Evolutionary conservation across 2,329 filamentous ascomycete species (phyloP).

Genomic region (Penicillium polonicum): DNA sequence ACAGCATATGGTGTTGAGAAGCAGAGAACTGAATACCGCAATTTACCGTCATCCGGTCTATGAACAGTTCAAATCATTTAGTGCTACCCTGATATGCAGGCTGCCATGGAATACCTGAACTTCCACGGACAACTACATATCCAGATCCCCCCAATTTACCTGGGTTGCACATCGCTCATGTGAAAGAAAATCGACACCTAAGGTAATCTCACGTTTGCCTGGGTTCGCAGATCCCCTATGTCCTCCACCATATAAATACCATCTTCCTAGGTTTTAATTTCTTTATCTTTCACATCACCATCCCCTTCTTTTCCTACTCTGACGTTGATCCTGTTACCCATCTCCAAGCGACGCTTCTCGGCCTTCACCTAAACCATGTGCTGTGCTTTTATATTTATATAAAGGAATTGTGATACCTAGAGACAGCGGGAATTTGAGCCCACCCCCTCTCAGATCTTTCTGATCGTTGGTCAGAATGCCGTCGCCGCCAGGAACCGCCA

Average conservation of each 20-base stretch:
- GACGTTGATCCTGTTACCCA: too few relatives aligned
- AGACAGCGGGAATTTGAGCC: too few relatives aligned
- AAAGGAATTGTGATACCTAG: too few relatives aligned
- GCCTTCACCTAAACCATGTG: too few relatives aligned
- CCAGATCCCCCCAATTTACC: background rate
- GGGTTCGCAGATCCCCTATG: background rate
- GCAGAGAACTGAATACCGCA: background rate
- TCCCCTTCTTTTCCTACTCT: background rate
- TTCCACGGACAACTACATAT: background rate
- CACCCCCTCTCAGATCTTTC: too few relatives aligned
- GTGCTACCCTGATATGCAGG: background rate
- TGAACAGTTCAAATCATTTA: background rate
- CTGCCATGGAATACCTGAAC: background rate
- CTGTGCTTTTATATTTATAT: too few relatives aligned
- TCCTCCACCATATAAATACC: background rate
- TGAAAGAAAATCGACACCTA: background rate
- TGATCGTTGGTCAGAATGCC: too few relatives aligned
- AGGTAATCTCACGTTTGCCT: background rate
- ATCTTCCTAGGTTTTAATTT: background rate
- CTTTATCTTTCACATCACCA: background rate
- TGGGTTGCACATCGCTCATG: background rate
- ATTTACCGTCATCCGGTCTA: background rate
- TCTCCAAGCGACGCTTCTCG: too few relatives aligned
- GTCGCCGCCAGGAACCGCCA: too few relatives aligned
- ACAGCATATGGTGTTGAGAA: background rate